Conservation (phyloP, 164 flowering plant genomes). For the Euptelea pleiosperma region DNA sequence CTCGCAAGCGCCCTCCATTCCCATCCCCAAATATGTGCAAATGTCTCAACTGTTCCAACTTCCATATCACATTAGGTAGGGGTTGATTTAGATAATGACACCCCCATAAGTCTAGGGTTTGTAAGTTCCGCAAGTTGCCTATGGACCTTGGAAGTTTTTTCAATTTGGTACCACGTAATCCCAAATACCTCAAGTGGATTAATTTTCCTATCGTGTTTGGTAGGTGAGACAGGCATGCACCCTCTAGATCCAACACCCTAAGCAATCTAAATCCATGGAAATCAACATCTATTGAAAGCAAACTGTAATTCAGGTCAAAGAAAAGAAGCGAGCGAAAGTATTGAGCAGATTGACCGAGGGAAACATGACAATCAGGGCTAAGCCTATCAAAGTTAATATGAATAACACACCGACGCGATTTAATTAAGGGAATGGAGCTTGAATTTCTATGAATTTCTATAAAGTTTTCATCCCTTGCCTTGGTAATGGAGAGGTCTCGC, state of each 20-base stretch:
- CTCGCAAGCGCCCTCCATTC: too few species aligned
- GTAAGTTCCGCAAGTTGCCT: conserved; percentile 18
- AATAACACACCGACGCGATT: not conserved
- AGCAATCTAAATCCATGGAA: not conserved
- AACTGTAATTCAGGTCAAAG: too few species aligned
- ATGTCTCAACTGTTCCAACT: conserved; percentile 19
- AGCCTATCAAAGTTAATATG: not conserved
- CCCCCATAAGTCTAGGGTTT: conserved; percentile 19
- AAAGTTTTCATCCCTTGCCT: conserved; percentile 13
- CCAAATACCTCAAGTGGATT: conserved; percentile 26
- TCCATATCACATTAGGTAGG: conserved; percentile 16
- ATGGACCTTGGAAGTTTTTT: conserved; percentile 18
- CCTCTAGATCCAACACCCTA: conserved; percentile 7
- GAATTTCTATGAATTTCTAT: not conserved
- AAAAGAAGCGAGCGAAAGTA: not conserved
- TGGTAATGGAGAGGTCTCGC: conserved; percentile 6
- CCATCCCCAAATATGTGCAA: conserved; percentile 1
- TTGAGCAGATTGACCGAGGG: not conserved
- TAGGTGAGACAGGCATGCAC: not conserved
- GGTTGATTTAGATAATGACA: too few species aligned
- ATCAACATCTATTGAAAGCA: too few species aligned
- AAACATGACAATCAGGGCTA: too few species aligned
- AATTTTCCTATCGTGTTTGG: conserved; percentile 17
- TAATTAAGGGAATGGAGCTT: not conserved
- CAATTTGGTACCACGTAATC: not conserved